A percentile compares a stretch with the other conserved stretches of the same genome.
These are phyloP conservation scores for Vaccinium myrtillus DNA, from an alignment of 148 eudicot genomes.

Conservation along the genomic window DNA sequence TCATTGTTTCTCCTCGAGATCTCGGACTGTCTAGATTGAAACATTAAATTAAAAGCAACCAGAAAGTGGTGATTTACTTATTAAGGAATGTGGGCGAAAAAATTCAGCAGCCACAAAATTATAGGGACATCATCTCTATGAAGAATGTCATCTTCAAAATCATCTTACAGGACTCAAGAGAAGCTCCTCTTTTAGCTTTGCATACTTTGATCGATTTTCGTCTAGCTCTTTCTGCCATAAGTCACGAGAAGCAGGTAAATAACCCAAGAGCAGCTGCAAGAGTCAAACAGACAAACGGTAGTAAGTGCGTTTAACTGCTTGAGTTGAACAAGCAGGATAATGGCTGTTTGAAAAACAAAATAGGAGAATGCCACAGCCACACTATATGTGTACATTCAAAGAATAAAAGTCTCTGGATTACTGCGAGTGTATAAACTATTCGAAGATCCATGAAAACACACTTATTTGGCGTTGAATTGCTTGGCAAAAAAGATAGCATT, in stretches of 20 bases:
- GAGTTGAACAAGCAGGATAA: neutral
- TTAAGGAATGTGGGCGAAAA: neutral
- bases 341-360: neutral
- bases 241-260: conserved; percentile 50
- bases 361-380: neutral
- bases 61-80: neutral
- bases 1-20: conserved; percentile 32
- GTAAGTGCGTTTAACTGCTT: neutral
- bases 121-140: neutral
- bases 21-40: conserved; percentile 55
- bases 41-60: conserved; percentile 23
- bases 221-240: conserved; percentile 50
- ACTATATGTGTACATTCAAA: neutral
- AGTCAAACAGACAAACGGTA: neutral
- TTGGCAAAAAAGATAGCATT: neutral
- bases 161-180: conserved; percentile 55
- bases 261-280: conserved; percentile 66
- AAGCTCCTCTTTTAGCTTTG: conserved; percentile 58
- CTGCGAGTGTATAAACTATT: neutral
- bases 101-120: neutral
- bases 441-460: neutral
- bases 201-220: conserved; percentile 47
- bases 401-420: neutral
- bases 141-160: neutral
- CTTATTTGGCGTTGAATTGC: neutral